Conservation (phyloP, 2,329 filamentous ascomycete species). For the Colletotrichum sp. region DNA sequence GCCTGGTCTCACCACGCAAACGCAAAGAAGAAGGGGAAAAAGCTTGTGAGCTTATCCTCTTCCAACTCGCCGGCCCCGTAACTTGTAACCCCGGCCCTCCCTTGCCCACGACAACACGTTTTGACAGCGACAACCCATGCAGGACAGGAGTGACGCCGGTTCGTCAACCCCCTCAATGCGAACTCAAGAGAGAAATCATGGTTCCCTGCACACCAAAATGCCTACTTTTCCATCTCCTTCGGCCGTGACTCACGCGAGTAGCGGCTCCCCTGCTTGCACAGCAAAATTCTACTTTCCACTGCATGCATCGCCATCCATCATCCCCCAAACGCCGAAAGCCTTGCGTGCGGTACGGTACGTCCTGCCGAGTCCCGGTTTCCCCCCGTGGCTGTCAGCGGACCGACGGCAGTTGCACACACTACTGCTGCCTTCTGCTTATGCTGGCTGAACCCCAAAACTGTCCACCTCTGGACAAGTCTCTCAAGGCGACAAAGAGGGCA, state of each 20-base stretch:
- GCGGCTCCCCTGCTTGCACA: not conserved
- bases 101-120: not conserved
- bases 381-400: not conserved
- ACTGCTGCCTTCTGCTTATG: not conserved
- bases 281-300: not conserved
- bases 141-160: not conserved
- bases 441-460: not conserved
- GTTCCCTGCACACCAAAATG: not conserved
- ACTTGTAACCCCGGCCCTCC: not conserved
- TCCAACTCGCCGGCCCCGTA: not conserved
- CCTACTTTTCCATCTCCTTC: not conserved
- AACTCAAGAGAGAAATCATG: not conserved
- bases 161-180: not conserved
- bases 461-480: not conserved
- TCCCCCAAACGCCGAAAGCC: not conserved
- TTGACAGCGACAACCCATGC: not conserved
- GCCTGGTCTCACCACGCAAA: not conserved
- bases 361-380: not conserved
- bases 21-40: not conserved
- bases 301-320: not conserved
- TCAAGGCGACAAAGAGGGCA: not conserved
- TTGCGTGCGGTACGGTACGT: not conserved
- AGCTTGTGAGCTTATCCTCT: conserved; percentile 1
- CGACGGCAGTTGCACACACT: not conserved
- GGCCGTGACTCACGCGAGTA: not conserved